Evolutionary conservation across 352 stramenopile species (phyloP).

Genomic region (Hyaloperonospora arabidopsidis): DNA sequence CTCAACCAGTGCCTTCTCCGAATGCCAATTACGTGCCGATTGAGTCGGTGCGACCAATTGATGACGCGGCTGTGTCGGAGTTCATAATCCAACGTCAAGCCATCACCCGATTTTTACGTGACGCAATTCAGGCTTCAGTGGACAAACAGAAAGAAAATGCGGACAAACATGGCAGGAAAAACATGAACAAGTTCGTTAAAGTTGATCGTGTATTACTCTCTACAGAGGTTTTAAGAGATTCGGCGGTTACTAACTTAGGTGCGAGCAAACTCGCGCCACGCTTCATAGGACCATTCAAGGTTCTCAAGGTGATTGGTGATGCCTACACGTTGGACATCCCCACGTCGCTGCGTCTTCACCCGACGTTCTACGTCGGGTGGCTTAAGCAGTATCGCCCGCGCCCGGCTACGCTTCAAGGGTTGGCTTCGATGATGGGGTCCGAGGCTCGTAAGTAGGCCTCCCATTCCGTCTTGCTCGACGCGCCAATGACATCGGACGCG

Average conservation of each 20-base stretch:
- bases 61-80: not conserved
- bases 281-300: not conserved
- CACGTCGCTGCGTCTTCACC: not conserved
- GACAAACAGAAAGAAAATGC: constrained; percentile 1
- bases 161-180: constrained; percentile 5
- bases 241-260: not conserved
- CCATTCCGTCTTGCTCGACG: no score
- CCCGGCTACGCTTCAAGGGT: not conserved
- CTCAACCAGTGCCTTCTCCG: not conserved
- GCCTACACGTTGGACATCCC: constrained; percentile 3
- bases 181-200: not conserved
- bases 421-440: no score
- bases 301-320: not conserved
- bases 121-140: not conserved
- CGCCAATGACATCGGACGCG: no score
- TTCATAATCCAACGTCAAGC: not conserved
- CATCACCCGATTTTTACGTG: not conserved
- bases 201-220: not conserved
- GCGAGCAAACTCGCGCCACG: not conserved
- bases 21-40: not conserved
- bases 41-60: not conserved
- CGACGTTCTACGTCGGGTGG: not conserved
- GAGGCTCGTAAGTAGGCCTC: no score
- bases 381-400: not conserved
- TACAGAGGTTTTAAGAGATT: not conserved